Evolutionary conservation across 495 filamentous ascomycete genomes (phyloP).

Genomic region (Tuber umbilicatum): DNA sequence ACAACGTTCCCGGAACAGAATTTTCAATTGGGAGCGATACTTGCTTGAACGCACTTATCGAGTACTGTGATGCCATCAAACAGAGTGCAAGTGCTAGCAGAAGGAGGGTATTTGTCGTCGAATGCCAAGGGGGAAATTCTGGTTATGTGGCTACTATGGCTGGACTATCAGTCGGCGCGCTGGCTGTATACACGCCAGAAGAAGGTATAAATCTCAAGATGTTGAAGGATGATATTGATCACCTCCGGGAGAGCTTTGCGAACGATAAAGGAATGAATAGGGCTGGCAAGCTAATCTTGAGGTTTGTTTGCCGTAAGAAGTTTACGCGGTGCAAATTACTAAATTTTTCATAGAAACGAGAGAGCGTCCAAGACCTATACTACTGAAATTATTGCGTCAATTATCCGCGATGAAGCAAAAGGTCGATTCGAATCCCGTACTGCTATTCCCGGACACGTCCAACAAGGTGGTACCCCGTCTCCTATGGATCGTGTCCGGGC

Average conservation of each 20-base stretch:
- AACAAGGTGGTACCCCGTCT: constrained; percentile 88
- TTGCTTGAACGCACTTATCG: constrained; percentile 90
- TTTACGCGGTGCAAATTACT: not conserved
- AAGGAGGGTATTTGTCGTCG: constrained; percentile 91
- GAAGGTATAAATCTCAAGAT: constrained; percentile 91
- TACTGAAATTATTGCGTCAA: constrained; percentile 86
- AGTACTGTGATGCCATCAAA: constrained; percentile 94
- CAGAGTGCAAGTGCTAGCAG: constrained; percentile 91
- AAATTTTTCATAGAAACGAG: constrained; percentile 58
- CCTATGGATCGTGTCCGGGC: constrained; percentile 95
- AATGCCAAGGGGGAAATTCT: constrained; percentile 90
- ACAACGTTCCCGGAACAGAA: constrained; percentile 97
- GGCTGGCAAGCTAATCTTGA: constrained; percentile 86
- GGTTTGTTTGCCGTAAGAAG: constrained; percentile 14
- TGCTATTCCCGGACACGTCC: constrained; percentile 91
- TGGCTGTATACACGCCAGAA: constrained; percentile 96
- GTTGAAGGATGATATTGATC: constrained; percentile 83
- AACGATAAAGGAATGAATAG: constrained; percentile 83
- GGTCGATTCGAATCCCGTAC: constrained; percentile 90
- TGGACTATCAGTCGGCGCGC: constrained; percentile 79
- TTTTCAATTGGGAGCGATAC: constrained; percentile 96
- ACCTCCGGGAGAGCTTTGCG: constrained; percentile 76
- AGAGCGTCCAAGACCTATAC: constrained; percentile 82
- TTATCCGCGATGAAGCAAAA: constrained; percentile 88
- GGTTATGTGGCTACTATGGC: constrained; percentile 91